Conservation (phyloP, 306 rosid genomes). For the Vachellia pachyceras region DNA sequence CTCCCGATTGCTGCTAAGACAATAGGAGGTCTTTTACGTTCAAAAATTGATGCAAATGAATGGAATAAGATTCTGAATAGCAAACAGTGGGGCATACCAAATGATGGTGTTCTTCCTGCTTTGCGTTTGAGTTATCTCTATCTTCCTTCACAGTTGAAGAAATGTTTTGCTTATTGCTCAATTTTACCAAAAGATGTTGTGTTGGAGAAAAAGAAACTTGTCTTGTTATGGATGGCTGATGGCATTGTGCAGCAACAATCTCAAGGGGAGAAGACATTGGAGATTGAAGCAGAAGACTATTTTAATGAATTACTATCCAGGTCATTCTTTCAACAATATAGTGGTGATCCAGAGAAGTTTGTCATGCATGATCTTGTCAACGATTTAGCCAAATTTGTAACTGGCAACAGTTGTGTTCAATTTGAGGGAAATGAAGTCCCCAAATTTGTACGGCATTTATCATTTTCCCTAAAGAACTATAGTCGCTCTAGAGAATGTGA, state of each 20-base stretch:
- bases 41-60: no score
- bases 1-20: conserved; percentile 56
- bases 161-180: no score
- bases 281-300: conserved; percentile 35
- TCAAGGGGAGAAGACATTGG: neutral
- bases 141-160: no score
- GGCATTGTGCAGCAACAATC: conserved; percentile 22
- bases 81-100: no score
- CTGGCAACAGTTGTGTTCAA: neutral
- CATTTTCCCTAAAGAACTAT: neutral
- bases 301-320: conserved; percentile 35
- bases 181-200: no score
- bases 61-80: no score
- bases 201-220: neutral
- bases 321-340: conserved; percentile 31
- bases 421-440: neutral
- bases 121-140: no score
- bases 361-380: conserved; percentile 45
- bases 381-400: conserved; percentile 22
- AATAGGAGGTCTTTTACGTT: neutral
- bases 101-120: no score
- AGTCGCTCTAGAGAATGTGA: neutral
- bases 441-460: conserved; percentile 35
- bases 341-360: neutral
- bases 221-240: conserved; percentile 52